Evolutionary conservation across 2,329 filamentous ascomycete genomes (phyloP).

Genomic region (Neoascochyta sp.): DNA sequence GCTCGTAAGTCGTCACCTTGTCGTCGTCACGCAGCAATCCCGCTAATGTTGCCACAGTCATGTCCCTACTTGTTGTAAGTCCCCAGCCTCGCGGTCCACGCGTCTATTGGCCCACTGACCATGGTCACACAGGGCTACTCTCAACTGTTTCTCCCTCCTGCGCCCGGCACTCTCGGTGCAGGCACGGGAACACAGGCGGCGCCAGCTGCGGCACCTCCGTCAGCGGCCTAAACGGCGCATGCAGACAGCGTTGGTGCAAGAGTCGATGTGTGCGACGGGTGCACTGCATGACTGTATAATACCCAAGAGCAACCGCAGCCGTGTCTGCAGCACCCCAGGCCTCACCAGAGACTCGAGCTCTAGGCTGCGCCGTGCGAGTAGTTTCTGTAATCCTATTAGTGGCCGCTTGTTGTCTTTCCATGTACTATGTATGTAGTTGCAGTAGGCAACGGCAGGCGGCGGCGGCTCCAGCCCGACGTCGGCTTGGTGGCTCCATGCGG

Average conservation of each 20-base stretch:
- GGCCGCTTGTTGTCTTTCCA: too few relatives aligned
- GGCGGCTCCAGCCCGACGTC: too few relatives aligned
- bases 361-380: too few relatives aligned
- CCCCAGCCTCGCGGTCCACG: constrained; percentile 1
- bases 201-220: constrained; percentile 46
- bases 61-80: constrained; percentile 48
- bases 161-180: constrained; percentile 30
- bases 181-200: constrained; percentile 48
- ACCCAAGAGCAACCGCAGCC: too few relatives aligned
- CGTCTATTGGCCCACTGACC: constrained; percentile 8
- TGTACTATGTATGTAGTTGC: too few relatives aligned
- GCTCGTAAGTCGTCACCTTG: constrained; percentile 55
- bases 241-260: constrained; percentile 6
- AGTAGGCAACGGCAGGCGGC: too few relatives aligned
- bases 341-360: too few relatives aligned
- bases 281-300: constrained; percentile 16
- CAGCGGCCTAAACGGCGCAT: constrained; percentile 23
- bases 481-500: too few relatives aligned
- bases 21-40: neutral
- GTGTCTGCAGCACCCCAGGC: too few relatives aligned
- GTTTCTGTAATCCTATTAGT: too few relatives aligned
- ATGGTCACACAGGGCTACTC: constrained; percentile 53
- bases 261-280: constrained; percentile 9
- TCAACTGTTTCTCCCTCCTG: constrained; percentile 61
- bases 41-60: constrained; percentile 28